phyloP scores from a whole-genome alignment of 2,329 filamentous ascomycete species.

The Ophiosphaerella korrae region DNA sequence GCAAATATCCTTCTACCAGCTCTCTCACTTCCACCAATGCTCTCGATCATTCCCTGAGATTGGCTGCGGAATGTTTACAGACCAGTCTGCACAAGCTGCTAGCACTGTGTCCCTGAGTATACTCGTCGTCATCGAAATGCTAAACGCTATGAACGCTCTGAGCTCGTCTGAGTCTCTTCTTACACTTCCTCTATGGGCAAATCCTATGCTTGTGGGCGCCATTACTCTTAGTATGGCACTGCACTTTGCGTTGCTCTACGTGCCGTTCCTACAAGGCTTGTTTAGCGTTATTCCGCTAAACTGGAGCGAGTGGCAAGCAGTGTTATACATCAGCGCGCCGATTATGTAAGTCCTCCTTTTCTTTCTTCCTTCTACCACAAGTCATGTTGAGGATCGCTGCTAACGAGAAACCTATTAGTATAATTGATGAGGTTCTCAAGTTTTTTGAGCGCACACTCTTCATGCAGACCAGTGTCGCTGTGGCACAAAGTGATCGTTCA shows the following conservation, averaged over 20 bases:
- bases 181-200: constrained; percentile 94
- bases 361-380: not conserved
- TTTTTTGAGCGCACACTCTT: constrained; percentile 63
- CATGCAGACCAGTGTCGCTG: constrained; percentile 27
- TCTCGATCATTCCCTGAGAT: constrained; percentile 83
- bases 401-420: constrained; percentile 52
- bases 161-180: constrained; percentile 93
- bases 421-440: constrained; percentile 87
- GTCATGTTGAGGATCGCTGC: constrained; percentile 1
- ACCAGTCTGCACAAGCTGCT: constrained; percentile 84
- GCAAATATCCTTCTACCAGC: constrained; percentile 86
- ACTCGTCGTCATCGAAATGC: constrained; percentile 97
- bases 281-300: constrained; percentile 92
- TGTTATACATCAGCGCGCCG: constrained; percentile 83
- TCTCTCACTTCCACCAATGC: constrained; percentile 94
- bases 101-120: constrained; percentile 91
- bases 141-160: constrained; percentile 98
- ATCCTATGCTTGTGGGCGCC: constrained; percentile 97
- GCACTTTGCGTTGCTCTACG: constrained; percentile 93
- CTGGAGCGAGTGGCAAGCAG: constrained; percentile 88
- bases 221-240: constrained; percentile 91
- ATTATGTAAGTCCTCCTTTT: constrained; percentile 73
- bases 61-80: constrained; percentile 88
- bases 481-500: constrained; percentile 11
- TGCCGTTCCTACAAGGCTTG: constrained; percentile 81